Evolutionary conservation across 2,329 filamentous ascomycete genomes (phyloP).

Genomic region (Alternaria sp.): DNA sequence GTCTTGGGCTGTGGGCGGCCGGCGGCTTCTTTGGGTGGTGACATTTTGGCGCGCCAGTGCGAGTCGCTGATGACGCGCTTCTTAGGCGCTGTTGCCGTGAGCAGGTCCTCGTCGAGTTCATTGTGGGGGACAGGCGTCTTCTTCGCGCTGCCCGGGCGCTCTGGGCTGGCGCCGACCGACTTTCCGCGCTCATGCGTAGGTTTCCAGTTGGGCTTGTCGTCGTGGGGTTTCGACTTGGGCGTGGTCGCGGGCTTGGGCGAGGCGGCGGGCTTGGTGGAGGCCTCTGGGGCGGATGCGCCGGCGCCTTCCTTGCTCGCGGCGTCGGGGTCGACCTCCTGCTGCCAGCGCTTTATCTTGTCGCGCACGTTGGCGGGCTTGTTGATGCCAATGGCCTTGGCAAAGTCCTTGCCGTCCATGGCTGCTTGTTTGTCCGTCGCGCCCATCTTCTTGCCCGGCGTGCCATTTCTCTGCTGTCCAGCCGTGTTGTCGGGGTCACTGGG

Average conservation of each 20-base stretch:
- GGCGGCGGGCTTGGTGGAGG: conserved; percentile 6
- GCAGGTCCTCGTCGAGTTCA: conserved; percentile 53
- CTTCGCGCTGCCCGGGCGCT: conserved; percentile 41
- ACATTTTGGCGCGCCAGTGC: conserved; percentile 74
- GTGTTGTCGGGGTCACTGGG: conserved; percentile 28
- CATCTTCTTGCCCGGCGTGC: conserved; percentile 37
- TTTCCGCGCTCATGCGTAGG: conserved; percentile 31
- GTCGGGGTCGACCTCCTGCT: conserved; percentile 75
- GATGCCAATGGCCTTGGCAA: conserved; percentile 51
- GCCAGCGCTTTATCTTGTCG: conserved; percentile 84
- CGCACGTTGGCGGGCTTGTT: conserved; percentile 61
- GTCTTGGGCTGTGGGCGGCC: conserved; percentile 42
- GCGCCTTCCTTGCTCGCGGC: conserved; percentile 20
- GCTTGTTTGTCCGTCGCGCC: conserved; percentile 34
- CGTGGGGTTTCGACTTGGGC: conserved; percentile 31
- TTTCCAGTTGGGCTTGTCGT: conserved; percentile 38
- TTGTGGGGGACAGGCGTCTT: conserved; percentile 42
- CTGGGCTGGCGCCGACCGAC: conserved; percentile 32
- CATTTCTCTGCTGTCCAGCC: conserved; percentile 36
- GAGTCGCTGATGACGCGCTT: conserved; percentile 94
- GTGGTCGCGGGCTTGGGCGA: conserved; percentile 26
- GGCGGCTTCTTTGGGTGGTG: conserved; percentile 40
- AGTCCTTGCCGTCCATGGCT: conserved; percentile 45
- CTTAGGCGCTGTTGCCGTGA: conserved; percentile 71
- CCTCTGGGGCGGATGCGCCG: conserved; percentile 3